Evolutionary conservation across 768 basidiomycete species (phyloP).

Genomic region (Xanthoconium stramineum): DNA sequence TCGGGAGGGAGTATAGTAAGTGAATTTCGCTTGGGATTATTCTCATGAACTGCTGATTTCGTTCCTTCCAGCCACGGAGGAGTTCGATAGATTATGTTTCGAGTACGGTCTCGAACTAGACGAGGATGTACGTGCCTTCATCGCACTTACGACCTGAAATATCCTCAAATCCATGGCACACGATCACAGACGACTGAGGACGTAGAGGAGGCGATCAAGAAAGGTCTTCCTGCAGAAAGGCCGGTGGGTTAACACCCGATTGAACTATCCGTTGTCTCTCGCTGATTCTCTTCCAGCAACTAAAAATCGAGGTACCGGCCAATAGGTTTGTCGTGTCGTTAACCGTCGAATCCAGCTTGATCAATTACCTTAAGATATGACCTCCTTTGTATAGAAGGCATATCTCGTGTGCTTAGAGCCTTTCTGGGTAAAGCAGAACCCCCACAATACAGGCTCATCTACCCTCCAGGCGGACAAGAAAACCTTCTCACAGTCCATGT

Average conservation of each 20-base stretch:
- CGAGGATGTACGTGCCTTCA: conserved; percentile 73
- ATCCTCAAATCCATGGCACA: not conserved
- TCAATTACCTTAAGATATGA: conserved; percentile 69
- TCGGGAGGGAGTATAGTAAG: conserved; percentile 80
- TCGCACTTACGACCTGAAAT: not conserved
- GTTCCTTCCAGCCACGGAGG: conserved; percentile 69
- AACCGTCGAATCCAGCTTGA: not conserved
- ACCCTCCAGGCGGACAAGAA: conserved; percentile 65
- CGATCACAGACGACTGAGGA: conserved; percentile 76
- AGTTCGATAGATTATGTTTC: conserved; percentile 94
- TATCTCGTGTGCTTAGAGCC: conserved; percentile 78
- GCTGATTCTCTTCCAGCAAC: conserved; percentile 54
- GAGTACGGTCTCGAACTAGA: conserved; percentile 97
- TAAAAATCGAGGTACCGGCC: conserved; percentile 99
- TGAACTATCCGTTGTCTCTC: not conserved
- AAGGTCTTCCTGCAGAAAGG: conserved; percentile 80
- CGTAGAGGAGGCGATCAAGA: conserved; percentile 76
- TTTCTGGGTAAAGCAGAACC: conserved; percentile 71
- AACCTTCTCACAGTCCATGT: conserved; percentile 66
- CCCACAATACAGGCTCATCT: conserved; percentile 71
- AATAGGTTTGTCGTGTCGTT: conserved; percentile 59
- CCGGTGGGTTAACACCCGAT: conserved; percentile 49
- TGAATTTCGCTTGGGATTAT: conserved; percentile 7
- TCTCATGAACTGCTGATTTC: conserved; percentile 12
- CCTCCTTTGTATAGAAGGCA: conserved; percentile 94